A percentile compares a stretch with the other conserved stretches of the same genome.
Conservation (phyloP, 2,329 filamentous ascomycete species). For the Aschersonia sp. region DNA sequence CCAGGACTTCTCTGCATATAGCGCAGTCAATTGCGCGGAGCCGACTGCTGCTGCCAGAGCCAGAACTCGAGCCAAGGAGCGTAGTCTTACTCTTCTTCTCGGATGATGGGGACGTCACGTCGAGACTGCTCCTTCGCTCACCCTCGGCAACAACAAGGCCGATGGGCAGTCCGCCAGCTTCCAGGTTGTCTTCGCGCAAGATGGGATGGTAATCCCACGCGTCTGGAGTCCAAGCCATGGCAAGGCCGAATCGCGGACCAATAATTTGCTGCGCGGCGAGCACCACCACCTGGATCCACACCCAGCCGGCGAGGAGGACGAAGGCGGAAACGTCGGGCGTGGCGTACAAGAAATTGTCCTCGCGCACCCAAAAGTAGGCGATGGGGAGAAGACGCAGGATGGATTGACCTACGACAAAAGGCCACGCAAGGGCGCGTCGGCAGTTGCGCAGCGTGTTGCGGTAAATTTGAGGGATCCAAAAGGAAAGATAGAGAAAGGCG, state of each 20-base stretch:
- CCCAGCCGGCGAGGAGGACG: slow-evolving; percentile 48
- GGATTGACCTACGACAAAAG: slow-evolving; percentile 77
- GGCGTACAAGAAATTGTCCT: slow-evolving; percentile 70
- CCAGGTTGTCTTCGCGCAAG: slow-evolving; percentile 65
- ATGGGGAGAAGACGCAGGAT: slow-evolving; percentile 64
- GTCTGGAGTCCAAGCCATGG: slow-evolving; percentile 49
- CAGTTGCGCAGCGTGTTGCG: slow-evolving; percentile 86
- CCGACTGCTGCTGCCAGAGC: too few species aligned
- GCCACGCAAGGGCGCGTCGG: slow-evolving; percentile 79
- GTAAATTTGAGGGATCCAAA: slow-evolving; percentile 86
- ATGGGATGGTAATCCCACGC: slow-evolving; percentile 94
- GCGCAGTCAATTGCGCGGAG: slow-evolving; percentile 64
- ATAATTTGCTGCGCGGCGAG: slow-evolving; percentile 73
- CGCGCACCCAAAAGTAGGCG: slow-evolving; percentile 68
- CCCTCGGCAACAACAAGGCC: slow-evolving; percentile 33
- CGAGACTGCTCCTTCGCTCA: not conserved
- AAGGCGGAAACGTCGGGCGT: slow-evolving; percentile 53
- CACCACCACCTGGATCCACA: slow-evolving; percentile 73
- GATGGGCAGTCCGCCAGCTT: slow-evolving; percentile 68
- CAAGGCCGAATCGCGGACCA: slow-evolving; percentile 77
- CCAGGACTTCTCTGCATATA: slow-evolving; percentile 83
- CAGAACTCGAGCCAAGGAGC: too few species aligned
- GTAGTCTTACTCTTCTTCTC: slow-evolving; percentile 8
- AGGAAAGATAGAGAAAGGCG: slow-evolving; percentile 65
- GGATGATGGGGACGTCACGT: not conserved